Evolutionary conservation across 2,329 filamentous ascomycete species (phyloP), one percentile per base, ranked within the genome.

Genomic region (Beauveria asiatica): DNA sequence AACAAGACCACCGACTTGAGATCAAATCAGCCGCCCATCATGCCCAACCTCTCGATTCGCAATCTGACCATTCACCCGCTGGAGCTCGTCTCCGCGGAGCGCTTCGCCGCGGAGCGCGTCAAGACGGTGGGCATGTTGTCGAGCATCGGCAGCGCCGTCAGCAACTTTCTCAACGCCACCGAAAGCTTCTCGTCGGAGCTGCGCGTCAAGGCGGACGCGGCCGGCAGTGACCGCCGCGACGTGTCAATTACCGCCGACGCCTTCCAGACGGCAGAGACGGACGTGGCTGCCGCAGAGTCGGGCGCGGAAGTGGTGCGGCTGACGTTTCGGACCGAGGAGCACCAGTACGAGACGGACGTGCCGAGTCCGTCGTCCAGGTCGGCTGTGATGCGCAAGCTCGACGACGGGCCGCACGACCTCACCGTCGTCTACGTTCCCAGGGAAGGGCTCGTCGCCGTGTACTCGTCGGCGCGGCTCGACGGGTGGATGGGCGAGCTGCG

Each of bases 401-500:
- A 59, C 49, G 70, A 76, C 68, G 70, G 76, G 71, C 67, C 78
- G 73, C 70, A 82, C 72, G 69, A 83, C 70, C 82, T 89, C 65
- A 90, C 88, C 0, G 84, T 81, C 39, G 78, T 92, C 61, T 90
- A 86, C 75, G 74, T 88, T 10, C 79, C 79, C 6, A 68, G 76
- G 7, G 76, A 79, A 57, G 79, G 81, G 30, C 78, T 82, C 67
- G 74, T 87, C 10, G 74, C 83, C 45, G 78, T 97, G 62, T 86
- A 87, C 74, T 90, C 86, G 63, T 91, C 86, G 5, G 81, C 86
- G 17, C 80, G 84, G 58, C 81, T 92, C 54, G 71, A 84, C 63
- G 75, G 79, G 57, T 96, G 94, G 94, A 97, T 97, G 92, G 74
- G 79, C 60, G 80, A 86, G 63, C 80, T 97, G 46, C 78, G 81